A percentile compares a stretch with the other conserved stretches of the same genome.
These are phyloP conservation scores for Lagenidium giganteum DNA, from an alignment of 352 stramenopile species.

Conservation along the genomic window DNA sequence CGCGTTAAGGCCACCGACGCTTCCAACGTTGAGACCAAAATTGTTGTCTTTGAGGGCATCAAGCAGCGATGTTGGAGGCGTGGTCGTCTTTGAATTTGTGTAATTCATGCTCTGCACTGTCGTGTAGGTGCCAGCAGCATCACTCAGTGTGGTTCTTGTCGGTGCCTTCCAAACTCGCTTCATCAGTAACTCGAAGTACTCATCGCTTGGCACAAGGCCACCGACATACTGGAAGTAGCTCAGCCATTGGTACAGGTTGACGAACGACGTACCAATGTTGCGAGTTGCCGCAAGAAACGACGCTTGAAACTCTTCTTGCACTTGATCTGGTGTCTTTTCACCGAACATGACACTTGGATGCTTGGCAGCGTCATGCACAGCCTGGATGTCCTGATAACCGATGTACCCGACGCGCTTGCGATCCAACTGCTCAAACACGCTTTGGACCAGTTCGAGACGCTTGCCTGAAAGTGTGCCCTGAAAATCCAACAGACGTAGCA, in stretches of 20 bases:
- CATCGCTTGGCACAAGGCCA: slow-evolving; percentile 57
- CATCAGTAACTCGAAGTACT: slow-evolving; percentile 75
- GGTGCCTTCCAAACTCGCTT: slow-evolving; percentile 65
- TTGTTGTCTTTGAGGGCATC: slow-evolving; percentile 49
- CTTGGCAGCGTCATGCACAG: slow-evolving; percentile 38
- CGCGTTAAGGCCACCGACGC: too few relatives aligned
- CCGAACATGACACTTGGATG: slow-evolving; percentile 75
- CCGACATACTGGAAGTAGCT: slow-evolving; percentile 72
- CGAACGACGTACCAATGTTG: slow-evolving; percentile 25
- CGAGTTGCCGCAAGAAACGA: slow-evolving; percentile 34
- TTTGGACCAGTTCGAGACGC: slow-evolving; percentile 61
- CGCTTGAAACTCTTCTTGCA: slow-evolving; percentile 48
- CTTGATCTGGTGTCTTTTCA: slow-evolving; percentile 45
- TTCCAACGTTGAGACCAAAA: slow-evolving; percentile 20
- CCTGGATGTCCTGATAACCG: slow-evolving; percentile 36
- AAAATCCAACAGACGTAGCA: neutral
- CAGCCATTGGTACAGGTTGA: slow-evolving; percentile 72
- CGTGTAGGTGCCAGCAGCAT: slow-evolving; percentile 15
- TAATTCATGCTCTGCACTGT: slow-evolving; percentile 1
- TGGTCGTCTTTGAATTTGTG: slow-evolving; percentile 2
- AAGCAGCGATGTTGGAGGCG: slow-evolving; percentile 40
- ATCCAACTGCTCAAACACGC: slow-evolving; percentile 65
- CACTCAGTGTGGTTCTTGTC: slow-evolving; percentile 28
- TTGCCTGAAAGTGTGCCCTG: slow-evolving; percentile 37
- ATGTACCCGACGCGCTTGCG: slow-evolving; percentile 57